A percentile compares a stretch with the other conserved stretches of the same genome.
These are phyloP conservation scores for Mallotus repandus DNA, from an alignment of 441 rosid genomes.

Conservation along the genomic window DNA sequence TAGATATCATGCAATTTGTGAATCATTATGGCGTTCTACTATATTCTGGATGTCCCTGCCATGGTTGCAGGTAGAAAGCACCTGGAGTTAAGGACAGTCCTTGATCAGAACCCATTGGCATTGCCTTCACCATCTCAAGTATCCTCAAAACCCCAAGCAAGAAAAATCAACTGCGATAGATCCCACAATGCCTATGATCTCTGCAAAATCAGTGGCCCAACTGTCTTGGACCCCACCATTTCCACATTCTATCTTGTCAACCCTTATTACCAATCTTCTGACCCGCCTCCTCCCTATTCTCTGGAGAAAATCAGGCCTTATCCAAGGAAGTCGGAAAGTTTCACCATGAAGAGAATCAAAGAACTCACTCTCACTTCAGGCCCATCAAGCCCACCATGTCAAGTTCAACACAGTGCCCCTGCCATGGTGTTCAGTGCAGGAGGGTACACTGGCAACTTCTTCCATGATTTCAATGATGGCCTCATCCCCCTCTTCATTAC, in stretches of 20 bases:
- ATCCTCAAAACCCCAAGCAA: background rate
- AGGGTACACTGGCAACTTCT: slow-evolving; percentile 67
- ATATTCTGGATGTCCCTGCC: no score
- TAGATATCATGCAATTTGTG: no score
- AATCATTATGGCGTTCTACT: no score
- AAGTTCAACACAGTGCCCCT: slow-evolving; percentile 40
- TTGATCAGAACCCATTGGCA: background rate
- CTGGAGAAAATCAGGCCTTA: slow-evolving; percentile 49
- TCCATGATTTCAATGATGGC: slow-evolving; percentile 63
- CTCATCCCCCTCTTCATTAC: slow-evolving; percentile 67
- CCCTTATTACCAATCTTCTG: slow-evolving; percentile 17
- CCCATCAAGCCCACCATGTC: slow-evolving; percentile 28
- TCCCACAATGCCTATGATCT: slow-evolving; percentile 47
- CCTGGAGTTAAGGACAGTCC: background rate
- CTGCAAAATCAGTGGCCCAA: slow-evolving; percentile 47
- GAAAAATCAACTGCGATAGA: slow-evolving; percentile 45
- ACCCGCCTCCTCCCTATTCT: background rate
- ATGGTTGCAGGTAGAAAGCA: slow-evolving; percentile 5
- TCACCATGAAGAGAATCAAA: slow-evolving; percentile 34
- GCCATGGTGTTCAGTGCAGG: slow-evolving; percentile 58
- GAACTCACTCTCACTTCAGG: slow-evolving; percentile 42
- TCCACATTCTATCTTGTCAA: slow-evolving; percentile 25
- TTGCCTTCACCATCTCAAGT: background rate
- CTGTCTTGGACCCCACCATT: slow-evolving; percentile 35
- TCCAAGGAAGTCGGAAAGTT: slow-evolving; percentile 47